Base-by-base conservation (phyloP, 177 flowering plant species). In the Vitis hybrid region DNA sequence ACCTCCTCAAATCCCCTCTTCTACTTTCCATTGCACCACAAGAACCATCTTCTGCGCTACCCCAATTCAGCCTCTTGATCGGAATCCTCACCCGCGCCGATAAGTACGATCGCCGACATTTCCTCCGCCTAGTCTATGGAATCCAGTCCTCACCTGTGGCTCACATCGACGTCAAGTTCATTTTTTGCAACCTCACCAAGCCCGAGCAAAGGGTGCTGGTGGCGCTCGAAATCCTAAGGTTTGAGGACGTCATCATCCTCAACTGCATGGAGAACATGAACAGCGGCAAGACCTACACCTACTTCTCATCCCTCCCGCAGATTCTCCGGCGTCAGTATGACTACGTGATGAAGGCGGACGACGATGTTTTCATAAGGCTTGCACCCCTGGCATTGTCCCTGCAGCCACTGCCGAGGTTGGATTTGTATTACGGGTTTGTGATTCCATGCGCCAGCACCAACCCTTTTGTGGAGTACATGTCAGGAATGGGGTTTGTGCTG, bases 281-380 rank as follows among this genome's bases (percentile, higher is more conserved):
- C 79, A 60, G 66, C 1, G 93, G 93, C 11, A 87, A 89, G 70
- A 85, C 93, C 10, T 84, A 85, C 72, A 76, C 88, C 15, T 86
- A 85, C 77, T 85, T 88, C 76, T 85, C 92, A 19, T 77, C 85
- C 0, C 86, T 84, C 49, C 86, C 89, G 0, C 49, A 12, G 1
- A 73, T 80, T 50, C 76, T 80, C 8, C 55, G 71, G 3, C 65
- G 16, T 1, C 68, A 49, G 2, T 89, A 87, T 50, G 84, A 86
- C 67, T 87, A 87, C 48, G 82, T 87, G 56, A 85, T 89, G 91
- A 89, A 89, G 72, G 87, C 88, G 0, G 91, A 87, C 52, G 91
- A 89, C n/a, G 93, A 87, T 51, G 79, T 80, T 8, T 89, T 69
- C 74, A 26, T 87, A 9, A 62, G 90, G 67, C 68, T 86, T 4